Conservation (phyloP, 192 early-diverging fungal genomes). For the Mortierella alpina region DNA sequence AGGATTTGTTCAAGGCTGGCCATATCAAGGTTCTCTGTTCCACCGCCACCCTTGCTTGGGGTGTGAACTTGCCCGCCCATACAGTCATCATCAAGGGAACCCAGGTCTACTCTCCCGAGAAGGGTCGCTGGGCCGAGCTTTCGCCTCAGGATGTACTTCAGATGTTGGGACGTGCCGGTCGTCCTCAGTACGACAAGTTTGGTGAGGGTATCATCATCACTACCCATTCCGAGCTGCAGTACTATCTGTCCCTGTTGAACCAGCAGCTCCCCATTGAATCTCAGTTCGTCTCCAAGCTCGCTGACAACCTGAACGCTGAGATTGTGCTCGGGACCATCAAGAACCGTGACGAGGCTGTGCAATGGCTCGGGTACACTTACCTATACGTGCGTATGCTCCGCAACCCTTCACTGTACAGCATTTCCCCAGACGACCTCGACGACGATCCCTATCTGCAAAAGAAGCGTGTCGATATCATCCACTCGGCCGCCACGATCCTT, state of each 20-base stretch:
- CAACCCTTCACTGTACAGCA: slow-evolving; percentile 88
- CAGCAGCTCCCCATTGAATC: slow-evolving; percentile 98
- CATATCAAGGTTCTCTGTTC: slow-evolving; percentile 94
- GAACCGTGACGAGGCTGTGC: slow-evolving; percentile 92
- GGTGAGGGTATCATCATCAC: slow-evolving; percentile 99
- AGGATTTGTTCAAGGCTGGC: slow-evolving; percentile 92
- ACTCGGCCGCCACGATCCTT: slow-evolving; percentile 85
- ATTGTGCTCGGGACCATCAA: slow-evolving; percentile 93
- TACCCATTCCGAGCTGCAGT: slow-evolving; percentile 90
- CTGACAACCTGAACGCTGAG: slow-evolving; percentile 97
- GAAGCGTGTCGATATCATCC: slow-evolving; percentile 90
- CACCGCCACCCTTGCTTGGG: slow-evolving; percentile 98
- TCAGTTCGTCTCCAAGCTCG: slow-evolving; percentile 86
- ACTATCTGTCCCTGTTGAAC: slow-evolving; percentile 94
- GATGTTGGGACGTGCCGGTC: slow-evolving; percentile 97
- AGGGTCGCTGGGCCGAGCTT: slow-evolving; percentile 95
- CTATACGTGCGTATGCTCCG: slow-evolving; percentile 96
- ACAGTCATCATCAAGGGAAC: slow-evolving; percentile 99
- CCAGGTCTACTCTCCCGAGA: slow-evolving; percentile 96
- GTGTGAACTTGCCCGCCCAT: slow-evolving; percentile 98
- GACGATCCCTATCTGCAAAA: slow-evolving; percentile 85
- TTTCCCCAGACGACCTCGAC: slow-evolving; percentile 73
- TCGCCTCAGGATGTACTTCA: slow-evolving; percentile 97
- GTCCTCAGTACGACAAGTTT: slow-evolving; percentile 94
- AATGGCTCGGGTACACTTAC: slow-evolving; percentile 97